Evolutionary conservation across 257 asterid species (phyloP), one percentile per base, ranked within the genome.

Genomic region (Henckelia pumila): DNA sequence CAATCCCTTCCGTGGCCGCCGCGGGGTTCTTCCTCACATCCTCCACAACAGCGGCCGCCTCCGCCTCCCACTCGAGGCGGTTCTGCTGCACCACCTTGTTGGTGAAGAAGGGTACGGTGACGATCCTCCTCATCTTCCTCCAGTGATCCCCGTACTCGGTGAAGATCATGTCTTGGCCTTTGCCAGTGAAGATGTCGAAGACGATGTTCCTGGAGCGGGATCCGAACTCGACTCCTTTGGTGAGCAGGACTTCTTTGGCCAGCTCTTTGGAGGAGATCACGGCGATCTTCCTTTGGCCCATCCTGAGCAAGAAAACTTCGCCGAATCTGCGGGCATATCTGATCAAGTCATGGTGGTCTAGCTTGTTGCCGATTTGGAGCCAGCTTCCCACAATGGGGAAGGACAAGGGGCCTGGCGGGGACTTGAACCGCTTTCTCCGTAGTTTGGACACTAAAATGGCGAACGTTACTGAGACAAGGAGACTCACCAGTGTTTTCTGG

Each of bases 121-220:
- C 75, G 58, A 83, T 83, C 60, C 88, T 68, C 59, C 88, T 68
- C 85, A 83, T 83, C 60, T 83, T 83, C 53, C 85, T 72, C 88
- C 88, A 83, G 24, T 83, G 88, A 17, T 83, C 88, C 2, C 88
- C 88, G 57, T 83, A 83, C 0, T 80, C 85, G 0, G 88, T 80
- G 62, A 83, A 83, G 47, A 83, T 83, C 88, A 83, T 83, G 44
- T 82, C 88, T 26, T 82, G 88, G 5, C 88, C 88, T 40, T 79
- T 80, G 0, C 81, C 83, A 1, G 88, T 83, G 59, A 82, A 82
- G 33, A 82, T 79, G 47, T 82, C 87, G 61, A 79, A 79, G 5
- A 82, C 87, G 1, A 80, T 84, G 30, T 82, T 82, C 6, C 88
- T 52, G 0, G 88, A 79, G 0, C 88, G 78, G 3, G 88, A 82